Conservation (phyloP, 2,329 filamentous ascomycete genomes). For the Calonectria pteridis region DNA sequence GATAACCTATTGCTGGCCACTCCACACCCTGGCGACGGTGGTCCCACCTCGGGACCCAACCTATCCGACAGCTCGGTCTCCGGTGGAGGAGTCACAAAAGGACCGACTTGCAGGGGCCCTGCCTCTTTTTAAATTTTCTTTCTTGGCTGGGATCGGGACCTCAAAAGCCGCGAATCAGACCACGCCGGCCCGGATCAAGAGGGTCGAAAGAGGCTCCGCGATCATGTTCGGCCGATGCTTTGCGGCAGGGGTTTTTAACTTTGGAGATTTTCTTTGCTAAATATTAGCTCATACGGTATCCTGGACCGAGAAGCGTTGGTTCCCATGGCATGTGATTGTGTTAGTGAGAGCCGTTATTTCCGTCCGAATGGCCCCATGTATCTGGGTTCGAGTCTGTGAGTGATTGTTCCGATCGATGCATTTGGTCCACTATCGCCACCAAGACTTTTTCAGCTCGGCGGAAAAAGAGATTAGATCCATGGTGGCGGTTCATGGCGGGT, state of each 20-base stretch:
- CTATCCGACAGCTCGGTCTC: conserved; percentile 20
- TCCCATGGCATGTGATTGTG: not conserved
- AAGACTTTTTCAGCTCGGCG: not conserved
- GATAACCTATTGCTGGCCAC: conserved; percentile 19
- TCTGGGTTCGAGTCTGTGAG: too few relatives aligned
- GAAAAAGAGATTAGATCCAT: not conserved
- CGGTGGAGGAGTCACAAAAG: conserved; percentile 17
- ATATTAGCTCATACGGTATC: conserved; percentile 3
- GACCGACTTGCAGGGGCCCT: conserved; percentile 12
- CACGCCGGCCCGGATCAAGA: not conserved
- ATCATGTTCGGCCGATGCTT: not conserved
- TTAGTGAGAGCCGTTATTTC: not conserved
- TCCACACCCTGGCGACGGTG: conserved; percentile 21
- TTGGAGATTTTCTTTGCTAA: not conserved
- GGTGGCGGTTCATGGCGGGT: not conserved
- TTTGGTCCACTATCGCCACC: not conserved
- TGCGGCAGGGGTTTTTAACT: not conserved
- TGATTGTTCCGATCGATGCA: not conserved
- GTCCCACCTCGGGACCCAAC: conserved; percentile 16
- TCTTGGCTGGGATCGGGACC: not conserved
- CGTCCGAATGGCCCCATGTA: not conserved
- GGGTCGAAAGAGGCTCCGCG: not conserved
- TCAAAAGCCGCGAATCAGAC: conserved; percentile 16
- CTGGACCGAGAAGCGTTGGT: not conserved
- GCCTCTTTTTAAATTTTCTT: not conserved